Base-by-base conservation (phyloP, 805 yeast species). In the Ogataea siamensis region DNA sequence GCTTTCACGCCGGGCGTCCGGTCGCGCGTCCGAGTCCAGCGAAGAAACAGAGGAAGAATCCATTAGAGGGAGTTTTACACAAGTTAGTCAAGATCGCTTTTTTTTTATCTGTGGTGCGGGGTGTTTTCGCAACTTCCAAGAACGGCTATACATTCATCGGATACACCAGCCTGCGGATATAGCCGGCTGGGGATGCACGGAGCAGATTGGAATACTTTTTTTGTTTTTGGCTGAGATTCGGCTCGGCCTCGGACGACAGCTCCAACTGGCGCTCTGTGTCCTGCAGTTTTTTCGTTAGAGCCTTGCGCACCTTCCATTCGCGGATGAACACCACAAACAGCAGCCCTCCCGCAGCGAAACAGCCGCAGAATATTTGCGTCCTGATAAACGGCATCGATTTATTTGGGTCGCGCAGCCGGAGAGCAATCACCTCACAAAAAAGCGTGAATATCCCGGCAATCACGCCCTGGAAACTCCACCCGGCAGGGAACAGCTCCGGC, bases 351-450 rank as follows among this genome's bases (percentile, higher is more conserved):
- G 55, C 61, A 7, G 74, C 54, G 42, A 71, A 77, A 32, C 72
- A 62, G 1, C 86, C 87, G 5, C 78, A 73, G 49, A 77, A 78
- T 2, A 79, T 65, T 50, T 81, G 87, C 2, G 83, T 68, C 46
- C 78, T 70, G 20, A 74, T 57, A 49, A 73, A 82, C 2, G 85
- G 84, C 15, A 24, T 49, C 0, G 45, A 2, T 7, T 40, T 28
- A 5, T 31, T 13, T 14, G 32, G 18, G 24, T 57, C 45, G 25
- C 57, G 42, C 32, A 61, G 37, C 11, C 50, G 46, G 41, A 61
- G 40, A 1, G 62, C 60, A 13, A 53, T 56, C 18, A 58, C 57
- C 40, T 62, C 67, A 12, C 53, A 49, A 22, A 54, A 51, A 20
- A 60, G 37, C 27, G 51, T 35, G 26, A 67, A 57, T 4, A 57